phyloP scores from a whole-genome alignment of 352 stramenopile species.

The Plasmopara halstedii region DNA sequence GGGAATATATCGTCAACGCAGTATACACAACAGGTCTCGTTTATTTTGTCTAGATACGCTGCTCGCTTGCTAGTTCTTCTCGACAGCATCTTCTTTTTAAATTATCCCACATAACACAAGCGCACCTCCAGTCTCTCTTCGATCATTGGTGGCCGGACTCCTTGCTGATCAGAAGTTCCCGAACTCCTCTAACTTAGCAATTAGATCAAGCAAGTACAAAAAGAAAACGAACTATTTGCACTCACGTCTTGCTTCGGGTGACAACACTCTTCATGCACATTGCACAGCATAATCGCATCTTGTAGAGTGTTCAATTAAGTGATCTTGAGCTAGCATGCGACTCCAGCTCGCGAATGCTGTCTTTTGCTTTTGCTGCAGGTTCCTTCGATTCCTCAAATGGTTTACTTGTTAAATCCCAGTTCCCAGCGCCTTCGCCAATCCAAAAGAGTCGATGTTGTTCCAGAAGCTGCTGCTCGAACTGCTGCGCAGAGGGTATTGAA shows the following conservation, averaged over 20 bases:
- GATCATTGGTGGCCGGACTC: not conserved
- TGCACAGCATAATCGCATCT: not conserved
- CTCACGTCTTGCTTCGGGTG: not conserved
- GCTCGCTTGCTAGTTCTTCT: not conserved
- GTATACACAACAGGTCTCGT: not conserved
- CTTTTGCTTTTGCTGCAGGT: not conserved
- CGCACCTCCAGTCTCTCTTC: not conserved
- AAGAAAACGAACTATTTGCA: not conserved
- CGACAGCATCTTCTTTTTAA: not conserved
- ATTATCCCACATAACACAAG: not conserved
- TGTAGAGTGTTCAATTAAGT: not conserved
- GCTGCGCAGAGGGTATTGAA: slow-evolving; percentile 19
- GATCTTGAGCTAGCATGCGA: too few species aligned
- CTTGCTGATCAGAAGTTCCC: not conserved
- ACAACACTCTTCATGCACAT: not conserved
- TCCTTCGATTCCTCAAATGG: not conserved
- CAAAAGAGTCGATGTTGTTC: slow-evolving; percentile 70
- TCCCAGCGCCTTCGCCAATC: slow-evolving; percentile 58
- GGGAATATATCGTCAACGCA: not conserved
- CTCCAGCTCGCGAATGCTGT: not conserved
- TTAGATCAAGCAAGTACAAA: not conserved
- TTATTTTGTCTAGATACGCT: not conserved
- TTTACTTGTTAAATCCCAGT: not conserved
- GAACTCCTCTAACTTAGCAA: not conserved
- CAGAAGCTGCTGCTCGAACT: slow-evolving; percentile 40